Evolutionary conservation across 2,329 filamentous ascomycete genomes (phyloP).

Genomic region (Didymella lethalis): DNA sequence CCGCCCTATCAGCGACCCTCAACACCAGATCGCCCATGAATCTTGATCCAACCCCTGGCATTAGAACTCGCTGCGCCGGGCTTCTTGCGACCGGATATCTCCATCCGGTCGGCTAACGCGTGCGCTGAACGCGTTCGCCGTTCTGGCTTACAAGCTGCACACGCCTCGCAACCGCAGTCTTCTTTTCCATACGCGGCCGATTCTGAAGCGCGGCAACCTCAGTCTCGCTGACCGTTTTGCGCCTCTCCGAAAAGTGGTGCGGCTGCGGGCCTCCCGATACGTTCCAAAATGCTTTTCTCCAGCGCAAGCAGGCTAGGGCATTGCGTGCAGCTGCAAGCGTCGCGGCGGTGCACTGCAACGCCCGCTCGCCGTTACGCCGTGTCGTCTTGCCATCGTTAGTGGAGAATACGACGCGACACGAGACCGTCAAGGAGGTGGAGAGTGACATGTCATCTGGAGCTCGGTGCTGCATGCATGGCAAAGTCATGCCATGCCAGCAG

Average conservation of each 20-base stretch:
- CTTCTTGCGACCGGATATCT: neutral
- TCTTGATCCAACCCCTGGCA: neutral
- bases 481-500: neutral
- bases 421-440: neutral
- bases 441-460: conserved; percentile 12
- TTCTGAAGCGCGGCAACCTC: conserved; percentile 6
- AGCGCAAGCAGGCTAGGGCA: conserved; percentile 1
- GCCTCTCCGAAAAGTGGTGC: conserved; percentile 8
- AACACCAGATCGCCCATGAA: neutral
- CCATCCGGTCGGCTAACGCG: conserved; percentile 1
- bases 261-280: conserved; percentile 16
- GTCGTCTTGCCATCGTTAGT: conserved; percentile 1
- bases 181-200: conserved; percentile 9
- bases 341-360: neutral
- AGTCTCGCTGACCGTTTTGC: conserved; percentile 1
- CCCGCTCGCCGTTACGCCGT: conserved; percentile 3
- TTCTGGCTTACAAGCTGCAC: conserved; percentile 9
- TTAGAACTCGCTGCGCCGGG: neutral
- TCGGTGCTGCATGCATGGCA: conserved; percentile 15
- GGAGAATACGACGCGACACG: neutral
- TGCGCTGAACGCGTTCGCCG: conserved; percentile 4
- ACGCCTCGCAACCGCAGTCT: conserved; percentile 12
- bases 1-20: conserved; percentile 17
- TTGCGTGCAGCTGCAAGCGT: conserved; percentile 19
- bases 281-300: conserved; percentile 5